These are phyloP conservation scores for Boletus edulis DNA, from an alignment of 768 basidiomycete species.

Conservation along the genomic window DNA sequence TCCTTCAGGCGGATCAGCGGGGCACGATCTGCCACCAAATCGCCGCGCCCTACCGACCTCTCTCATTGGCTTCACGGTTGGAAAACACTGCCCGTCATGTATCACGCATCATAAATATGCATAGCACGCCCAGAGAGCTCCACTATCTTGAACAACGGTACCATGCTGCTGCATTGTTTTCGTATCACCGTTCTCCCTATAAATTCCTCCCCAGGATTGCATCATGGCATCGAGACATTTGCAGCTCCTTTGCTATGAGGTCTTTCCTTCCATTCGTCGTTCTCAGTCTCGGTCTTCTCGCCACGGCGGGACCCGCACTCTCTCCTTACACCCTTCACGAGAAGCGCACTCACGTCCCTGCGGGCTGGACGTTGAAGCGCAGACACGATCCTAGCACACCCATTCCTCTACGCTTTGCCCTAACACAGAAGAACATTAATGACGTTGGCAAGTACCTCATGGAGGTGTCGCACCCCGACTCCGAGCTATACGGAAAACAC, in stretches of 20 bases:
- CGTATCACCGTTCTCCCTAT: slow-evolving; percentile 10
- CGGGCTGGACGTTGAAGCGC: slow-evolving; percentile 37
- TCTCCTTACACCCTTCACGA: slow-evolving; percentile 37
- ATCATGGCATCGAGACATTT: not conserved
- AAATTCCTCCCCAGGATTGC: slow-evolving; percentile 1
- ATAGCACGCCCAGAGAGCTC: too few species aligned
- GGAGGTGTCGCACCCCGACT: slow-evolving; percentile 36
- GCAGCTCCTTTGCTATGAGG: slow-evolving; percentile 7
- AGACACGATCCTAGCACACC: slow-evolving; percentile 32
- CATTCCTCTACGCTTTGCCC: slow-evolving; percentile 30
- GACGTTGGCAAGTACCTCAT: slow-evolving; percentile 26
- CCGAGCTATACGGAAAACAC: slow-evolving; percentile 31
- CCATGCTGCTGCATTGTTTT: not conserved
- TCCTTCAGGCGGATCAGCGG: too few species aligned
- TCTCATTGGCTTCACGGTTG: too few species aligned
- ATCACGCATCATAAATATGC: not conserved
- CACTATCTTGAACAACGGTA: not conserved
- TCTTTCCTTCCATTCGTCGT: slow-evolving; percentile 16
- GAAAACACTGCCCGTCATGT: too few species aligned
- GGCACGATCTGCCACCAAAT: too few species aligned
- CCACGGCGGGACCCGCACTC: slow-evolving; percentile 7
- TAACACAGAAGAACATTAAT: slow-evolving; percentile 17
- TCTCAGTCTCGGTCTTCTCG: not conserved
- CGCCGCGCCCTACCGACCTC: too few species aligned
- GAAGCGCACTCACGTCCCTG: slow-evolving; percentile 30